phyloP scores from a whole-genome alignment of 2,329 filamentous ascomycete genomes.

The Podosphaera xanthii region DNA sequence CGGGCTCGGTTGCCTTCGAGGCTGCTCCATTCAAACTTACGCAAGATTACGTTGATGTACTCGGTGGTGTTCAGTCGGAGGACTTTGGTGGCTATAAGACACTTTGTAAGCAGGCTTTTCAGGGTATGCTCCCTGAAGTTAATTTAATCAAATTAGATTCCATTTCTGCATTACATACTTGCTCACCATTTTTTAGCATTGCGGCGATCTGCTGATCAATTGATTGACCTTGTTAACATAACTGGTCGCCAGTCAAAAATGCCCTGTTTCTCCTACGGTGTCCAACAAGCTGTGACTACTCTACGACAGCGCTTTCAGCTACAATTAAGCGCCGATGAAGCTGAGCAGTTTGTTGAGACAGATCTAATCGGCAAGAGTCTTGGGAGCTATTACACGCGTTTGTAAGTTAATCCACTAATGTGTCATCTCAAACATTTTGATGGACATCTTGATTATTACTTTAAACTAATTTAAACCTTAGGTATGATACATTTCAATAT shows the following conservation, averaged over 20 bases:
- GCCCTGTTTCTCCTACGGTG: conserved; percentile 59
- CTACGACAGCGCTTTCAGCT: conserved; percentile 58
- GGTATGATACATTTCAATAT: conserved; percentile 73
- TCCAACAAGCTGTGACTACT: conserved; percentile 44
- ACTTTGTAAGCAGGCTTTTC: conserved; percentile 64
- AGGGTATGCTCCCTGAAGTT: conserved; percentile 28
- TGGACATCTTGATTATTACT: background rate
- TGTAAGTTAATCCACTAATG: conserved; percentile 29
- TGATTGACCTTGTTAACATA: conserved; percentile 62
- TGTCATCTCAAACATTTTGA: background rate
- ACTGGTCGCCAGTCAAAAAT: conserved; percentile 70
- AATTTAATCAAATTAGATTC: conserved; percentile 5
- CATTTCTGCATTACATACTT: background rate
- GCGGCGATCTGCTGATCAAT: conserved; percentile 53
- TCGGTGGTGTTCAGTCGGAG: conserved; percentile 47
- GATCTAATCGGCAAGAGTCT: conserved; percentile 61
- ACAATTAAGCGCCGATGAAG: conserved; percentile 62
- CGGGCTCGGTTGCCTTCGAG: conserved; percentile 65
- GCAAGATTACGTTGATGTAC: conserved; percentile 64
- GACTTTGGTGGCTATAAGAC: conserved; percentile 57
- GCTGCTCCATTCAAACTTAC: conserved; percentile 73
- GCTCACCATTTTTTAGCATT: conserved; percentile 27
- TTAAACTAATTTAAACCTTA: conserved; percentile 15
- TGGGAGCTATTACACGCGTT: conserved; percentile 68
- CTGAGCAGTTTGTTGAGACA: conserved; percentile 57